Percentiles rank a stretch among this genome's conserved stretches.
These are phyloP conservation scores for Castanea sativa DNA, from an alignment of 306 rosid genomes.

Conservation along the genomic window DNA sequence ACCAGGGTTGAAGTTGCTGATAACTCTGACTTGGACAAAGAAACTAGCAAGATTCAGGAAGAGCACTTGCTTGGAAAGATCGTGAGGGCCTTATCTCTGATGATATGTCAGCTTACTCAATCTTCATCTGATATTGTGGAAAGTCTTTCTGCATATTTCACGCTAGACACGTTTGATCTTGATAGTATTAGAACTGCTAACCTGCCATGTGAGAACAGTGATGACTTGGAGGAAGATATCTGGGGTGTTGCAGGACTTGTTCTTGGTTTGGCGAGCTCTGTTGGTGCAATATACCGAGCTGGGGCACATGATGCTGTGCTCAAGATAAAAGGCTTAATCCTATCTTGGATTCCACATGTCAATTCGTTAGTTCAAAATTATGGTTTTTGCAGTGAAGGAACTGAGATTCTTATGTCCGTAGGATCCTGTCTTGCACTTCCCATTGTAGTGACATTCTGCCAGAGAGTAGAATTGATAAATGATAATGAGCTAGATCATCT, in stretches of 20 bases:
- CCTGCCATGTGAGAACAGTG: conserved; percentile 37
- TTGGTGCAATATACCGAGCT: conserved; percentile 69
- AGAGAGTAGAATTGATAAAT: conserved; percentile 73
- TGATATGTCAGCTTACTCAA: conserved; percentile 51
- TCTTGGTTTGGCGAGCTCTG: conserved; percentile 74
- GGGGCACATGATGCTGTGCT: conserved; percentile 65
- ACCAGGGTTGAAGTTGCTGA: conserved; percentile 62
- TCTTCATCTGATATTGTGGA: conserved; percentile 56
- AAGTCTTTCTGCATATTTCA: conserved; percentile 55
- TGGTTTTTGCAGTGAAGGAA: conserved; percentile 31
- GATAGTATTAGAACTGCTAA: conserved; percentile 32
- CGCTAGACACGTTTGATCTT: conserved; percentile 32
- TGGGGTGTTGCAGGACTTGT: conserved; percentile 98
- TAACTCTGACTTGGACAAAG: conserved; percentile 41
- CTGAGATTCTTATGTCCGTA: conserved; percentile 55
- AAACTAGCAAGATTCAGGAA: conserved; percentile 50
- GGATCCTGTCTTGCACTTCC: conserved; percentile 96
- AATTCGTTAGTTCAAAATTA: conserved; percentile 36
- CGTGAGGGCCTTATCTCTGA: conserved; percentile 51
- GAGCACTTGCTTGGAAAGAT: conserved; percentile 59
- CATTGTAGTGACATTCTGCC: conserved; percentile 64
- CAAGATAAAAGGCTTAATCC: conserved; percentile 63
- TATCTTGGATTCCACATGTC: conserved; percentile 75
- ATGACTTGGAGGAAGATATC: conserved; percentile 73
- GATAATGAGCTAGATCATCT: conserved; percentile 56